phyloP scores from a whole-genome alignment of 1,139 yeast genomes.

The Yamadazyma oceani region DNA sequence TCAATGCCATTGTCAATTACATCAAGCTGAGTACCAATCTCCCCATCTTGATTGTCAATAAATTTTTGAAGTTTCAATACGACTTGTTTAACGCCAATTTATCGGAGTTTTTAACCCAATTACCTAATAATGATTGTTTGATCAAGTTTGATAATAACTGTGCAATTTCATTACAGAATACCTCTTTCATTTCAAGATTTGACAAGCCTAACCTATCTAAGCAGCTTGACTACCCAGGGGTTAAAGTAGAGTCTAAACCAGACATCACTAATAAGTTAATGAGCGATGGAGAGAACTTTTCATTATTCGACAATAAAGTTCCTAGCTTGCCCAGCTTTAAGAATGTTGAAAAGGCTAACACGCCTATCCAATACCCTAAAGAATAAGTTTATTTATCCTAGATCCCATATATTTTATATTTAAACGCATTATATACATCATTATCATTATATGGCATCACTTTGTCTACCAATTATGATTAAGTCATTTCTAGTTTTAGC shows the following conservation, averaged over 20 bases:
- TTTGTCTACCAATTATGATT: conserved; percentile 63
- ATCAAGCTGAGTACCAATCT: conserved; percentile 45
- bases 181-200: conserved; percentile 9
- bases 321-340: conserved; percentile 56
- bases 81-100: conserved; percentile 28
- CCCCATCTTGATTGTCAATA: conserved; percentile 48
- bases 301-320: conserved; percentile 24
- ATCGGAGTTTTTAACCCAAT: conserved; percentile 14
- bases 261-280: conserved; percentile 50
- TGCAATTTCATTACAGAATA: conserved; percentile 12
- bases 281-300: conserved; percentile 24
- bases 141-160: conserved; percentile 17
- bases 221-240: conserved; percentile 65
- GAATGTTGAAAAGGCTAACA: conserved; percentile 59
- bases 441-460: conserved; percentile 8
- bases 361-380: conserved; percentile 33
- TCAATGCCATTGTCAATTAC: conserved; percentile 42
- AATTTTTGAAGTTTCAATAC: conserved; percentile 24
- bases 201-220: conserved; percentile 13
- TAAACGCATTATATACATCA: not conserved
- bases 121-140: conserved; percentile 21
- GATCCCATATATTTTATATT: conserved; percentile 2
- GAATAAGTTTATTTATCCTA: no score
- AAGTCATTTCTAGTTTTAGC: conserved; percentile 56
- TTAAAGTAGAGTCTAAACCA: conserved; percentile 52